Evolutionary conservation across 2,329 filamentous ascomycete species (phyloP), one percentile per base, ranked within the genome.

Genomic region (Microdochium bolleyi): DNA sequence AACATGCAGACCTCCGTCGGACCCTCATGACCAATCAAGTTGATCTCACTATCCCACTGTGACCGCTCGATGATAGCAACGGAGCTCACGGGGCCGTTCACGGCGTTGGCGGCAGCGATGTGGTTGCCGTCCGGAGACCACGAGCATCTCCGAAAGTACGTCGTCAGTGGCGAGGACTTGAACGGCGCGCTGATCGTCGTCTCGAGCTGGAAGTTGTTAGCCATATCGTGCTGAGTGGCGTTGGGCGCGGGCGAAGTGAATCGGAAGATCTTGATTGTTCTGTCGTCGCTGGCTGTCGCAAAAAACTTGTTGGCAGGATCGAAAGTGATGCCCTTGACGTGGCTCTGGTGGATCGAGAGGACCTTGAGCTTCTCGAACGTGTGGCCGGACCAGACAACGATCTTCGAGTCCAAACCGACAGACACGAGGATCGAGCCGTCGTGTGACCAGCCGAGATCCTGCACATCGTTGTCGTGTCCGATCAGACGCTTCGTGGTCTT

Each of bases 281-380:
- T 85, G 69, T 99, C 94, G 68, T 99, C 94, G 71, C 91, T 96
- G 2, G 95, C 92, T 0, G 95, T 99, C 16, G 95, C 94, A 70
- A 99, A 99, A 75, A 96, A 99, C 67, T 97, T 99, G 74, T 97
- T 97, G 44, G 94, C 94, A 1, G 94, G 94, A 66, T 99, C 94
- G 65, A 99, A 99, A 0, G 92, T 96, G 62, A 99, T 95, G 56
- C 95, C 94, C 69, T 99, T 99, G 73, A 99, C 94, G 67, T 97
- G 95, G 67, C 91, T 96, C 68, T 95, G 90, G 70, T 99, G 94
- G 54, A 92, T 87, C 2, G 91, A 85, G 4, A 99, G 75, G 2
- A 90, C 92, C 78, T 97, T 97, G 59, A 99, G 79, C 73, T 95
- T 97, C 73, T 99, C 94, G 61, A 99, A 99, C 0, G 92, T 97